Base-by-base conservation (phyloP, 176 grass and related monocot genomes). In the Cymbopogon citratus region DNA sequence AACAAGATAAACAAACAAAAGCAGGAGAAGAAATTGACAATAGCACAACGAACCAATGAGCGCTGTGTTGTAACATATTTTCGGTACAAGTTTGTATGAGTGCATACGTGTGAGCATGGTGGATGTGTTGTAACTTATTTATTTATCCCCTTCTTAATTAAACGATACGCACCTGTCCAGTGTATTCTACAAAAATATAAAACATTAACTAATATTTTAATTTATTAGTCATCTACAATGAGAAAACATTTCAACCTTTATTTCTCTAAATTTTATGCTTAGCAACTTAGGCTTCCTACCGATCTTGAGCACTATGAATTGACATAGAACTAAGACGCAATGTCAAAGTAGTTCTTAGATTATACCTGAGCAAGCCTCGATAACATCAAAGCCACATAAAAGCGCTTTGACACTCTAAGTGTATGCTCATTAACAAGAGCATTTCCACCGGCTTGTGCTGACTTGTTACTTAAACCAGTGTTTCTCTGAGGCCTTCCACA, bases 341-440 rank as follows among this genome's bases (percentile, higher is more conserved):
- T 39, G 27, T 16, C 7, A 31, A 23, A 49, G 31, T 33, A 33
- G 71, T 74, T 56, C 64, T 69, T 71, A 66, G 62, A 75, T 80
- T 73, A 83, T 80, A 92, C 95, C 92, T 98, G 95, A 59, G 86
- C 81, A 87, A 98, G 92, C 74, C 84, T 94, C 46, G 92, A 94
- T 77, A 98, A 80, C 95, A 98, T 94, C 73, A 98, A 87, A 24
- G 95, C 90, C 43, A 98, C 92, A 84, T 94, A 98, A 89, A 94
- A 98, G 24, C 95, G 92, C 79, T 89, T 98, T 24, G 88, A 94
- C 49, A 98, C 92, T 76, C 95, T 89, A 83, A 94, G 65, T 45
- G 92, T 73, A 51, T 87, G 86, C 28, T 94, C 90, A 89, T 84
- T 89, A 57, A 87, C 86, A 87, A 87, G 62, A 36, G 74, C 23